Evolutionary conservation across 768 basidiomycete genomes (phyloP).

Genomic region (Lactifluus hygrophoroides): DNA sequence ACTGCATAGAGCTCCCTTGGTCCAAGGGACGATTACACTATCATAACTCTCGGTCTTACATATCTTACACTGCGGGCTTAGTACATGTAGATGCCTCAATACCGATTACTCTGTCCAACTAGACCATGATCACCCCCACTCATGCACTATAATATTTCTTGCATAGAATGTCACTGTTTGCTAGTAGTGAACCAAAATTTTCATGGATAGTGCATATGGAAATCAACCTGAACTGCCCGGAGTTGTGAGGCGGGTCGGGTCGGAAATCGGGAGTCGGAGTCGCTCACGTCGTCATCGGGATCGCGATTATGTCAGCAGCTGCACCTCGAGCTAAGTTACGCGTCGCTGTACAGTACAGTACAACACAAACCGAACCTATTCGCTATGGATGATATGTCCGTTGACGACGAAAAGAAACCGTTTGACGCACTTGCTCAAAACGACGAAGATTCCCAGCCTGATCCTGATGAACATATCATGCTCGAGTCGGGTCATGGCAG

Average conservation of each 20-base stretch:
- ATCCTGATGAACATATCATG: constrained; percentile 79
- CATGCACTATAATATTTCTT: neutral
- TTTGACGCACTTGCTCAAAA: constrained; percentile 46
- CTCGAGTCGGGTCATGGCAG: constrained; percentile 63
- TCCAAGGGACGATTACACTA: constrained; percentile 16
- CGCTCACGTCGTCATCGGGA: too few relatives aligned
- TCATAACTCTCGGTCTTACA: constrained; percentile 14
- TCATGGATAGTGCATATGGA: too few relatives aligned
- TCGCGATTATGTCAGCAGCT: too few relatives aligned
- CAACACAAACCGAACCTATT: neutral
- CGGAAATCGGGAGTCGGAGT: too few relatives aligned
- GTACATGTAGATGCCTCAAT: constrained; percentile 29
- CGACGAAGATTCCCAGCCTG: constrained; percentile 61
- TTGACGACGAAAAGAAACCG: constrained; percentile 64
- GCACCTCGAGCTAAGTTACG: too few relatives aligned
- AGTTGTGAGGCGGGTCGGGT: neutral
- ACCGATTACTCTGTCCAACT: neutral
- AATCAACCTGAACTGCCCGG: too few relatives aligned
- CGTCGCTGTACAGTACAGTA: too few relatives aligned
- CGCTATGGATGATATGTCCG: constrained; percentile 22
- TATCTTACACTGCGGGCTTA: constrained; percentile 26
- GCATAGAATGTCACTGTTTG: neutral
- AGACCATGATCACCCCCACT: constrained; percentile 7
- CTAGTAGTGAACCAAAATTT: too few relatives aligned
- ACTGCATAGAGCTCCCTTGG: constrained; percentile 23